Conservation (phyloP, 345 rosid genomes). For the Populus pruinosa region DNA sequence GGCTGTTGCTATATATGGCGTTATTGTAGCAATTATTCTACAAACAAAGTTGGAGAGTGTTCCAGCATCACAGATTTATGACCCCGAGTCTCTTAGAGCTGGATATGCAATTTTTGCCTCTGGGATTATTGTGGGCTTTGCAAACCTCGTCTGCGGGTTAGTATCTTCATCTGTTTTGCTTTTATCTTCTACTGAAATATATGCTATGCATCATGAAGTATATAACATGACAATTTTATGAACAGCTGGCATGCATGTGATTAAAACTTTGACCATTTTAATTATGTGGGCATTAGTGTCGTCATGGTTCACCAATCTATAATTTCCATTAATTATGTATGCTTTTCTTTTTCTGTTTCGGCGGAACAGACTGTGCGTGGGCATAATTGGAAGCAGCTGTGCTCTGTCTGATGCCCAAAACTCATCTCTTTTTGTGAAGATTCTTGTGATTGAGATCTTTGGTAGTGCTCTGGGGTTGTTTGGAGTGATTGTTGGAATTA, state of each 20-base stretch:
- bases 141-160: conserved; percentile 97
- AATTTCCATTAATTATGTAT: neutral
- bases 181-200: neutral
- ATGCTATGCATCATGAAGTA: neutral
- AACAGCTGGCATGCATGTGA: neutral
- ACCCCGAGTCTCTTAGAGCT: conserved; percentile 93
- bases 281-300: neutral
- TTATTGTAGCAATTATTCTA: conserved; percentile 90
- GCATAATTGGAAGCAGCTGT: conserved; percentile 97
- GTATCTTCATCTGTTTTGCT: conserved; percentile 23
- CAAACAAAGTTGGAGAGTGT: conserved; percentile 98
- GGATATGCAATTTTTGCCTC: conserved; percentile 99
- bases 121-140: conserved; percentile 97
- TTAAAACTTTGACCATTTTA: neutral
- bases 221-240: no score
- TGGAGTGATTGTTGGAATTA: conserved; percentile 97
- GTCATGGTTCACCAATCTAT: neutral
- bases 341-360: conserved; percentile 3
- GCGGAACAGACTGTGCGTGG: conserved; percentile 75
- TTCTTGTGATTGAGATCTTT: conserved; percentile 95
- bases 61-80: conserved; percentile 63
- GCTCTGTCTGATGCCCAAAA: conserved; percentile 98
- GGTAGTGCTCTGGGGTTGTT: conserved; percentile 99
- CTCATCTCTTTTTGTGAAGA: conserved; percentile 92
- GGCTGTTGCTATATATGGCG: conserved; percentile 99